Conservation (phyloP, 345 rosid species). For the Heritiera littoralis region DNA sequence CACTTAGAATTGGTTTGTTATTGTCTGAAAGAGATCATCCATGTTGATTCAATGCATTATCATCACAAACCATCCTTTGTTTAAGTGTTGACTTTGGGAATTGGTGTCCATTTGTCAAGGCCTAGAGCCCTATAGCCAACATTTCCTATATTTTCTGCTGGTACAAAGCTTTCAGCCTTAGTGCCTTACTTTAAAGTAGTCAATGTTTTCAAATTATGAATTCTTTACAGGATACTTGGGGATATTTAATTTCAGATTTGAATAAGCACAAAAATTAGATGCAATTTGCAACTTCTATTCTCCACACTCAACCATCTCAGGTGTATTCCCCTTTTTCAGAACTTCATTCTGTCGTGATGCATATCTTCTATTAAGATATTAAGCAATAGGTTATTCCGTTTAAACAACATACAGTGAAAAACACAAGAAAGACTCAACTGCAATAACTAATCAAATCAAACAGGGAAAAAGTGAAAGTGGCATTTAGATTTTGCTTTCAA, state of each 20-base stretch:
- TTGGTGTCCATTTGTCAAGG: background rate
- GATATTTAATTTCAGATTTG: background rate
- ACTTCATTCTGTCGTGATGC: background rate
- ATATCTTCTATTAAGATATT: background rate
- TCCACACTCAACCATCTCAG: constrained; percentile 13
- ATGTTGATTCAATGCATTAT: background rate
- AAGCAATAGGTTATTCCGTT: background rate
- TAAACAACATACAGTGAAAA: background rate
- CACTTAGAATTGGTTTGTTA: constrained; percentile 5
- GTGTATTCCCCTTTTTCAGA: constrained; percentile 2
- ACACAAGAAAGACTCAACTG: background rate
- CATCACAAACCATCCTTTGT: background rate
- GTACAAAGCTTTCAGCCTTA: background rate
- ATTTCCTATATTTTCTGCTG: background rate
- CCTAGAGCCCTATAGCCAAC: constrained; percentile 12
- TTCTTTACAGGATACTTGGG: background rate
- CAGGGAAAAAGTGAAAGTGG: background rate
- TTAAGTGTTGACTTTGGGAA: constrained; percentile 7
- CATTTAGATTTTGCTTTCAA: background rate
- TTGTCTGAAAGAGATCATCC: background rate
- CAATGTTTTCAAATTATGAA: background rate
- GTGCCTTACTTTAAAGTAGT: background rate
- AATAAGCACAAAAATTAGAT: background rate
- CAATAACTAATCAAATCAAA: background rate
- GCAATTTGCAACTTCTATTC: background rate